phyloP scores from a whole-genome alignment of 192 early-diverging fungal genomes.

The Cladochytrium replicatum region DNA sequence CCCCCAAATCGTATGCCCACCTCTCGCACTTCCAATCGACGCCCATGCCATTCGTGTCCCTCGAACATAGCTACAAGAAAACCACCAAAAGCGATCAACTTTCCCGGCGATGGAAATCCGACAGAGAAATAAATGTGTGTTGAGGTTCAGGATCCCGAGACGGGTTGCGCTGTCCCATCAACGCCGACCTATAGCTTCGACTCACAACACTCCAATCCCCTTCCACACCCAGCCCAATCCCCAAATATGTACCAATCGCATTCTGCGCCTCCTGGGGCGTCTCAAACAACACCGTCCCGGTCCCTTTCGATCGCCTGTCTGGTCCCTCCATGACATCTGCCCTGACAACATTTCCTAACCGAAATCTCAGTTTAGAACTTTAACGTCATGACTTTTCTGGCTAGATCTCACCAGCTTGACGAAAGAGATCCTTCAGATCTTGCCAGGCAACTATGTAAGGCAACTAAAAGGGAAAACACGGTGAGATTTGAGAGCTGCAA shows the following conservation, averaged over 20 bases:
- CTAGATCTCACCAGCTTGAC: constrained; percentile 51
- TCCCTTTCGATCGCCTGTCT: constrained; percentile 59
- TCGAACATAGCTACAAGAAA: constrained; percentile 61
- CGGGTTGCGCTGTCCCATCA: no score
- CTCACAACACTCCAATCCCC: constrained; percentile 11
- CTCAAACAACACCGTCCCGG: constrained; percentile 67
- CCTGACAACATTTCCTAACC: constrained; percentile 51
- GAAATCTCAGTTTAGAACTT: constrained; percentile 12
- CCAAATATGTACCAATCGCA: constrained; percentile 60
- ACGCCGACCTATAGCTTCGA: no score
- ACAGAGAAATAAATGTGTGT: not conserved
- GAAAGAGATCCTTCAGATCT: constrained; percentile 78
- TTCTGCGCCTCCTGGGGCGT: constrained; percentile 47
- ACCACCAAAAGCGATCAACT: constrained; percentile 21
- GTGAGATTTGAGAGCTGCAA: not conserved
- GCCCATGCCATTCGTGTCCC: constrained; percentile 66
- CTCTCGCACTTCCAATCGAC: constrained; percentile 72
- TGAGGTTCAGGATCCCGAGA: no score
- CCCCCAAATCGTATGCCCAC: constrained; percentile 33
- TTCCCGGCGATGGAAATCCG: not conserved
- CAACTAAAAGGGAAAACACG: constrained; percentile 35
- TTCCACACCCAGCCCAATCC: constrained; percentile 7
- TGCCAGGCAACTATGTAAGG: constrained; percentile 74
- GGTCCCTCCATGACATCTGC: constrained; percentile 56
- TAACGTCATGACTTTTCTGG: not conserved